These are phyloP conservation scores for Dispira simplex DNA, from an alignment of 192 early-diverging fungal genomes.

Conservation along the genomic window DNA sequence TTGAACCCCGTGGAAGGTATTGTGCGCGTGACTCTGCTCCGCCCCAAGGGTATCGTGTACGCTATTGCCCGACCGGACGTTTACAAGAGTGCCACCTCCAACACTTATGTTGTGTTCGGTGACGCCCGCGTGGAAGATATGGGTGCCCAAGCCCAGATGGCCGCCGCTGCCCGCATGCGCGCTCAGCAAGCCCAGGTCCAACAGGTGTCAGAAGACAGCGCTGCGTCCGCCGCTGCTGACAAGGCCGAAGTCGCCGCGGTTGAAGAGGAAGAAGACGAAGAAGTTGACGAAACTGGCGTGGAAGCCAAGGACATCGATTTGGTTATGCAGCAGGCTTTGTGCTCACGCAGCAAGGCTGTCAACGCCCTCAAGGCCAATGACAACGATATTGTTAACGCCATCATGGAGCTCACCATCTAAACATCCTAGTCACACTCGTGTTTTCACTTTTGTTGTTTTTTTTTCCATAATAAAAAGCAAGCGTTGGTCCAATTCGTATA, in stretches of 20 bases:
- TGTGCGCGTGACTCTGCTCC: conserved; percentile 77
- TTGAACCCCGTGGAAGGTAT: conserved; percentile 75
- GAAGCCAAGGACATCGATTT: conserved; percentile 88
- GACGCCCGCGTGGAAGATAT: conserved; percentile 82
- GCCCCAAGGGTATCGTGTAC: conserved; percentile 66
- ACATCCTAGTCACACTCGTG: neutral
- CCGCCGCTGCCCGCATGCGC: conserved; percentile 39
- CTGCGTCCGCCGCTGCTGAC: conserved; percentile 21
- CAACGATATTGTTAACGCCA: conserved; percentile 92
- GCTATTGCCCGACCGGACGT: conserved; percentile 86
- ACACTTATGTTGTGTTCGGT: conserved; percentile 95
- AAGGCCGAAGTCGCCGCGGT: conserved; percentile 17
- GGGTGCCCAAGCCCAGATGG: conserved; percentile 47
- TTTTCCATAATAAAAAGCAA: neutral
- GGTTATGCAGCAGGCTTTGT: conserved; percentile 82
- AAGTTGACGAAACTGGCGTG: conserved; percentile 69
- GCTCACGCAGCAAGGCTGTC: conserved; percentile 75
- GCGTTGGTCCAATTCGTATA: neutral
- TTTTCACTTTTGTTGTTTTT: neutral
- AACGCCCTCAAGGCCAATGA: conserved; percentile 75
- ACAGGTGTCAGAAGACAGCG: conserved; percentile 18
- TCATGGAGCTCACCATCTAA: conserved; percentile 60
- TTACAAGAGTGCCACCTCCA: conserved; percentile 74
- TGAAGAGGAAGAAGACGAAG: conserved; percentile 58
- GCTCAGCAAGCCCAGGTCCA: conserved; percentile 35